Conservation (phyloP, 2,329 filamentous ascomycete species). For the Pseudogymnoascus sp. region DNA sequence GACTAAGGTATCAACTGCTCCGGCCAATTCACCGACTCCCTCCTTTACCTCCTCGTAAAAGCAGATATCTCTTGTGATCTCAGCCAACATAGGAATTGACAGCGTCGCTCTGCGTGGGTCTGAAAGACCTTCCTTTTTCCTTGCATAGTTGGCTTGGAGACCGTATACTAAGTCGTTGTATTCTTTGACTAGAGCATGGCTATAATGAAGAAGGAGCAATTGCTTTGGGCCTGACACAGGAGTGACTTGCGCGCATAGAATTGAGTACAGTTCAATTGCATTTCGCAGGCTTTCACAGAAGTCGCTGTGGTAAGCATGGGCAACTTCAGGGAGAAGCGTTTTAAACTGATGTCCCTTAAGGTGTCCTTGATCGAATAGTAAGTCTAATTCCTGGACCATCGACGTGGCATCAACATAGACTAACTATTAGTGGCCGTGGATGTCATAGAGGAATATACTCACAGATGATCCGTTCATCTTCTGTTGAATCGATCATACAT, state of each 20-base stretch:
- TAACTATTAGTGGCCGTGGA: not conserved
- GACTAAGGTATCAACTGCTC: not conserved
- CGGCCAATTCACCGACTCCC: not conserved
- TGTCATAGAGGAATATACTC: not conserved
- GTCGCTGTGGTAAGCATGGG: not conserved
- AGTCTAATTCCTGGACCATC: not conserved
- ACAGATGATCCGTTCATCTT: not conserved
- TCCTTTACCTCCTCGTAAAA: not conserved
- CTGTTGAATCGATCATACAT: not conserved
- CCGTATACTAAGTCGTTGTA: not conserved
- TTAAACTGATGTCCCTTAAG: not conserved
- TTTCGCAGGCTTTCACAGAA: not conserved
- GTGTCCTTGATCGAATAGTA: not conserved
- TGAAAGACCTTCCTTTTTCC: not conserved
- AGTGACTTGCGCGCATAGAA: not conserved
- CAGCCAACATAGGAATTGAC: not conserved
- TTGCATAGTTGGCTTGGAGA: not conserved
- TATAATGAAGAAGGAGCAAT: not conserved
- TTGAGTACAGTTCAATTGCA: not conserved
- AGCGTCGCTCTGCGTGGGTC: not conserved
- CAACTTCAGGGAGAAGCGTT: no score
- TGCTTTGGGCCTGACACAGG: not conserved
- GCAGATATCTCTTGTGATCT: not conserved
- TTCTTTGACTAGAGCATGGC: not conserved
- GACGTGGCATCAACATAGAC: not conserved